Percentiles rank a stretch among this genome's conserved stretches.
phyloP scores from a whole-genome alignment of 148 eudicot genomes.

The Rheum nobile region DNA sequence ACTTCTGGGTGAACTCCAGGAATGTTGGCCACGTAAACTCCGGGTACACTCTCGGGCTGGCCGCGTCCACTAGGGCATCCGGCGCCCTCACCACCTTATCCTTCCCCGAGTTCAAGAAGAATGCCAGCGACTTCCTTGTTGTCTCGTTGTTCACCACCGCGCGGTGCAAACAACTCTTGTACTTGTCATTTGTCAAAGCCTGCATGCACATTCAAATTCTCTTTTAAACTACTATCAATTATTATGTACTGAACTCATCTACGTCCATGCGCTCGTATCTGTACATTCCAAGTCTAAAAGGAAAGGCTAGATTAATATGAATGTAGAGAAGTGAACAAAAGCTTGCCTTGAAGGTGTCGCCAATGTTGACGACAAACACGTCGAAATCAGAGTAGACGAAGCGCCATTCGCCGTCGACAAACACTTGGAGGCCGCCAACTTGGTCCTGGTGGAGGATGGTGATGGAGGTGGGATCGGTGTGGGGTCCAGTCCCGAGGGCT shows the following conservation, averaged over 20 bases:
- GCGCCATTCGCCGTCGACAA: slow-evolving; percentile 44
- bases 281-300: no score
- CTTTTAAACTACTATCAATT: no score
- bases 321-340: background rate
- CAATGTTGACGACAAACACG: slow-evolving; percentile 42
- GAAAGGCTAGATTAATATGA: no score
- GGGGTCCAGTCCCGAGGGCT: slow-evolving; percentile 62
- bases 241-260: no score
- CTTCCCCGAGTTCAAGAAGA: slow-evolving; percentile 48
- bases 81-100: slow-evolving; percentile 61
- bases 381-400: slow-evolving; percentile 34
- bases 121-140: slow-evolving; percentile 62
- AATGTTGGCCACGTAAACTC: slow-evolving; percentile 57
- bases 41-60: slow-evolving; percentile 40
- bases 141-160: slow-evolving; percentile 52
- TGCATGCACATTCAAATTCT: slow-evolving; percentile 3
- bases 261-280: no score
- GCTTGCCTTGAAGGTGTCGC: slow-evolving; percentile 71
- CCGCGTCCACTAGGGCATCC: slow-evolving; percentile 25
- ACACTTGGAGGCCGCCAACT: slow-evolving; percentile 66
- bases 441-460: slow-evolving; percentile 71
- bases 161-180: slow-evolving; percentile 66
- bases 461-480: slow-evolving; percentile 58
- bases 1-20: slow-evolving; percentile 56
- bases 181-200: slow-evolving; percentile 63